Conservation (phyloP, 768 basidiomycete genomes). For the Clathrus columnatus region DNA sequence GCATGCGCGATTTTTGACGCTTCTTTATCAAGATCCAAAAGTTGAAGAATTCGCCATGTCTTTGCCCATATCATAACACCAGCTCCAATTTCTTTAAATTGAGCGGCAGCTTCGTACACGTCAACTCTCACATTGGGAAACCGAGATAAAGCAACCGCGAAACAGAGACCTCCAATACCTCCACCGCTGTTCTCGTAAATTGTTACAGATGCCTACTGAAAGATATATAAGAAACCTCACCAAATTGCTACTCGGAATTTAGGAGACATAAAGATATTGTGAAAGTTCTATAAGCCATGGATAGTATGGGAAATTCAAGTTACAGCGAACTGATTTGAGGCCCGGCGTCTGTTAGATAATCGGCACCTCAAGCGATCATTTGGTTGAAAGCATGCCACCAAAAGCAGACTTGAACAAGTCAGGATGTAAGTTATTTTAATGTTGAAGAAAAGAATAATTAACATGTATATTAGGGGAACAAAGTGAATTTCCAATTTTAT, state of each 20-base stretch:
- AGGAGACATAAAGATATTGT: neutral
- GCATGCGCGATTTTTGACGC: constrained; percentile 17
- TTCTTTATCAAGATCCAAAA: constrained; percentile 30
- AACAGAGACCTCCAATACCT: constrained; percentile 31
- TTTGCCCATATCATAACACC: constrained; percentile 47
- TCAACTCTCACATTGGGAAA: constrained; percentile 48
- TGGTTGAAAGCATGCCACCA: constrained; percentile 46
- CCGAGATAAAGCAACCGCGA: constrained; percentile 31
- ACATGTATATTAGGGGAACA: constrained; percentile 48
- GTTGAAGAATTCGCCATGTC: constrained; percentile 36
- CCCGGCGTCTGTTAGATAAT: neutral
- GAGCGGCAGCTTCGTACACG: constrained; percentile 43
- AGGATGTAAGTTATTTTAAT: constrained; percentile 33
- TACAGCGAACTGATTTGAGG: too few relatives aligned
- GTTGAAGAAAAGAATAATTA: neutral
- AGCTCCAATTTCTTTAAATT: constrained; percentile 49
- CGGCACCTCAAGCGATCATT: neutral
- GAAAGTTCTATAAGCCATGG: too few relatives aligned
- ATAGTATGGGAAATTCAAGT: too few relatives aligned
- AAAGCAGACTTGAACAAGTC: constrained; percentile 95
- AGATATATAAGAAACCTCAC: neutral
- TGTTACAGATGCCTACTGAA: neutral
- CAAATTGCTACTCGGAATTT: constrained; percentile 9
- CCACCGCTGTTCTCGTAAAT: constrained; percentile 16
- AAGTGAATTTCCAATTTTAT: constrained; percentile 88